Evolutionary conservation across 257 asterid genomes (phyloP).

Genomic region (Solanum corneliomulleri): DNA sequence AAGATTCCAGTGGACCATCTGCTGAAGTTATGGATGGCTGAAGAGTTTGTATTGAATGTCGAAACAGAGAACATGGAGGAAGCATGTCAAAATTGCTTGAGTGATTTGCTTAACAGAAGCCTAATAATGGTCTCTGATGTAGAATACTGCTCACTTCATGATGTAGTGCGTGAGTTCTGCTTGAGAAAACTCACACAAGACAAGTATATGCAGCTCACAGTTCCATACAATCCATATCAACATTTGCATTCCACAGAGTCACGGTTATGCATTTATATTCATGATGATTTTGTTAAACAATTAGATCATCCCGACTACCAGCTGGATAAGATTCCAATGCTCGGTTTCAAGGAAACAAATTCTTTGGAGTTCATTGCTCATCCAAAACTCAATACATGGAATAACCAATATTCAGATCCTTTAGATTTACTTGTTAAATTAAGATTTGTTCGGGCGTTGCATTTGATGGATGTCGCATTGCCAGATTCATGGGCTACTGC

Average conservation of each 20-base stretch:
- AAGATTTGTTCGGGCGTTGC: background rate
- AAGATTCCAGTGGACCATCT: too few species aligned
- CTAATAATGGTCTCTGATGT: background rate
- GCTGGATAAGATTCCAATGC: background rate
- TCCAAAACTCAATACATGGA: background rate
- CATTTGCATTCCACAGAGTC: background rate
- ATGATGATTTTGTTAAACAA: background rate
- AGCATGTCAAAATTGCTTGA: background rate
- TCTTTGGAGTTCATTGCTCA: background rate
- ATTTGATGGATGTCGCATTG: accelerated
- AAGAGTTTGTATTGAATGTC: too few species aligned
- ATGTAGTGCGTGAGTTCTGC: background rate
- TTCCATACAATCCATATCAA: background rate
- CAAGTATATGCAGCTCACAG: background rate
- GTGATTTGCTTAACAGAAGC: background rate
- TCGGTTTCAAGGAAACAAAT: background rate
- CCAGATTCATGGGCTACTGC: background rate
- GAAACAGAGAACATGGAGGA: background rate
- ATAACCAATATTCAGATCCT: background rate
- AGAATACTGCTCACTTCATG: background rate
- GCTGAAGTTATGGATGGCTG: too few species aligned
- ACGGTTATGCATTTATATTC: background rate
- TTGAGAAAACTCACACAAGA: background rate
- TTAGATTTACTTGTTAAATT: background rate
- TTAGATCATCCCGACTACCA: background rate